phyloP scores from a whole-genome alignment of 202 grass and related monocot genomes.

The Carex sylvatica region DNA sequence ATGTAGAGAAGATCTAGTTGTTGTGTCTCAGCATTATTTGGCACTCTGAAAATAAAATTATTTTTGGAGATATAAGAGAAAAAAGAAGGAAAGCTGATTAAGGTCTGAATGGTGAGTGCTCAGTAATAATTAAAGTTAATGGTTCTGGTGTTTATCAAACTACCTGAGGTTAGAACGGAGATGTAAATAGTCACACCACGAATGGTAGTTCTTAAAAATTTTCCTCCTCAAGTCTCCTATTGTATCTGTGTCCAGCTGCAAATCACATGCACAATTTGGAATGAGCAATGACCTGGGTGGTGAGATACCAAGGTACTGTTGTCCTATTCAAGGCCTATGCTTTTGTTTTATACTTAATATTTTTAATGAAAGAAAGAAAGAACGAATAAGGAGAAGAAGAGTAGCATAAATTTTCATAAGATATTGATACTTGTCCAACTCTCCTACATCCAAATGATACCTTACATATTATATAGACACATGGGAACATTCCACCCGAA shows the following conservation, averaged over 20 bases:
- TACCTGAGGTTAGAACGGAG: constrained; percentile 44
- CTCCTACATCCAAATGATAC: too few species aligned
- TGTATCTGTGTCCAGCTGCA: constrained; percentile 47
- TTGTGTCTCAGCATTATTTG: constrained; percentile 32
- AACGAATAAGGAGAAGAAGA: too few species aligned
- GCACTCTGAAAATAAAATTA: constrained; percentile 30
- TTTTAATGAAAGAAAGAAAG: too few species aligned
- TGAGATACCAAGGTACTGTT: too few species aligned
- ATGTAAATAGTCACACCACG: constrained; percentile 89
- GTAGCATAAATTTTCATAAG: too few species aligned
- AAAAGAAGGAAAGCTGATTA: neutral
- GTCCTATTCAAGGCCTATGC: too few species aligned
- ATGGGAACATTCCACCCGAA: too few species aligned
- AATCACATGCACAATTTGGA: constrained; percentile 2
- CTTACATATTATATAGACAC: too few species aligned
- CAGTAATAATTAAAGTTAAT: neutral
- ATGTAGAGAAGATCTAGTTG: constrained; percentile 76
- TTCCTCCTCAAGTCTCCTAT: constrained; percentile 42
- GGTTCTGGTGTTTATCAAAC: neutral
- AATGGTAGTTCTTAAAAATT: constrained; percentile 75
- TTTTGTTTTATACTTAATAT: too few species aligned
- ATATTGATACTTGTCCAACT: too few species aligned
- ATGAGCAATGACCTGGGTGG: too few species aligned
- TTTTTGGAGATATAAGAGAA: neutral
- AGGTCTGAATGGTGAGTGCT: neutral